A percentile compares a stretch with the other conserved stretches of the same genome.
Evolutionary conservation across 2,329 filamentous ascomycete species (phyloP).

Genomic region (Calonectria montana): DNA sequence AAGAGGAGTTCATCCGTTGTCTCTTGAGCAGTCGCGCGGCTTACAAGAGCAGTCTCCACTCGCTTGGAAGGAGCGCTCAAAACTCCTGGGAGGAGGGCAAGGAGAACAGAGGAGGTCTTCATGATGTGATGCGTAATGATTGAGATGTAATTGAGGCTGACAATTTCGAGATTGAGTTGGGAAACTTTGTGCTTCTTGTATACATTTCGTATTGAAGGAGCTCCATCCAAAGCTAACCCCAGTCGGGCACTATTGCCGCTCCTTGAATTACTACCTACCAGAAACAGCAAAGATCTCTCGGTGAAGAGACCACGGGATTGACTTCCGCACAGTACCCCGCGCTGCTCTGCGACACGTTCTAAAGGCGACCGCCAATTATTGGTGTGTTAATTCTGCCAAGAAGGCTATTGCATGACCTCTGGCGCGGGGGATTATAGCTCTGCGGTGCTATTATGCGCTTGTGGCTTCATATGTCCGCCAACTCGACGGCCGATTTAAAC

Average conservation of each 20-base stretch:
- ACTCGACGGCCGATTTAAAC: neutral
- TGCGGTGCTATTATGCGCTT: neutral
- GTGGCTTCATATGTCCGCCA: neutral
- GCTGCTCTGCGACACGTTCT: constrained; percentile 3
- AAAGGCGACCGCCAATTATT: neutral
- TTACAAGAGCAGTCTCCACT: neutral
- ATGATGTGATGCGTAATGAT: neutral
- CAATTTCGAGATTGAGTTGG: neutral
- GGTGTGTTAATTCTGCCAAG: constrained; percentile 10
- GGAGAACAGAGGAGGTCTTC: constrained; percentile 12
- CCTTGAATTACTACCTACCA: constrained; percentile 17
- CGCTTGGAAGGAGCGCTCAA: neutral
- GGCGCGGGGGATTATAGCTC: neutral
- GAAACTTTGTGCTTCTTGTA: constrained; percentile 6
- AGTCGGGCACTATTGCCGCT: constrained; percentile 12
- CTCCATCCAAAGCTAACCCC: constrained; percentile 4
- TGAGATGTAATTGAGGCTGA: neutral
- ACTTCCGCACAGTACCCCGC: constrained; percentile 10
- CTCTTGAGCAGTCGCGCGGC: neutral
- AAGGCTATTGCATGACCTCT: neutral
- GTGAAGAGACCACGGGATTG: constrained; percentile 18
- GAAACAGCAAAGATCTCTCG: constrained; percentile 19
- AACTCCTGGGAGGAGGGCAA: constrained; percentile 14
- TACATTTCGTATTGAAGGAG: neutral
- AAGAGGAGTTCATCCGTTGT: constrained; percentile 60